Percentiles rank a stretch among this genome's conserved stretches.
These are phyloP conservation scores for Nakazawaea peltata DNA, from an alignment of 805 yeast species.

Conservation along the genomic window DNA sequence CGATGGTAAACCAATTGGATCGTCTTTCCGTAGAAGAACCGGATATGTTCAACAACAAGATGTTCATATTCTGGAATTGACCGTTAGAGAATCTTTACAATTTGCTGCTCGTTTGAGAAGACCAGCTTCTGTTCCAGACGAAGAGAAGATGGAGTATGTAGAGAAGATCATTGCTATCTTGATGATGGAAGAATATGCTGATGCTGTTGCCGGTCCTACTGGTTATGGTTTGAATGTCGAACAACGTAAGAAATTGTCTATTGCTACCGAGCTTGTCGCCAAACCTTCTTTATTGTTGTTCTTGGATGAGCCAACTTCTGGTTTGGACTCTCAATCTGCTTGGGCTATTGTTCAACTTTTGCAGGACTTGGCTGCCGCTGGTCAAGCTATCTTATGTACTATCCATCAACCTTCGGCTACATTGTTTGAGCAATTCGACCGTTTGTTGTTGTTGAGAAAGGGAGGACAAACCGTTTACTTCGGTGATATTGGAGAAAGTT, in stretches of 20 bases:
- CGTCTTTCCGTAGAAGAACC: slow-evolving; percentile 34
- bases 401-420: slow-evolving; percentile 50
- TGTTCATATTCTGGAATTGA: slow-evolving; percentile 33
- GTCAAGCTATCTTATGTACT: slow-evolving; percentile 48
- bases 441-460: slow-evolving; percentile 35
- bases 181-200: slow-evolving; percentile 36
- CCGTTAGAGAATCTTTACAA: slow-evolving; percentile 39
- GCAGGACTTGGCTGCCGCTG: slow-evolving; percentile 34
- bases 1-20: slow-evolving; percentile 32
- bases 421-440: slow-evolving; percentile 38
- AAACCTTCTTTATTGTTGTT: slow-evolving; percentile 37
- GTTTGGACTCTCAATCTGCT: slow-evolving; percentile 43
- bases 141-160: slow-evolving; percentile 32
- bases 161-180: slow-evolving; percentile 33
- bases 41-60: slow-evolving; percentile 51
- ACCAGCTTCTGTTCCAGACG: slow-evolving; percentile 24
- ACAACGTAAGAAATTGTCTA: slow-evolving; percentile 33
- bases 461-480: slow-evolving; percentile 43
- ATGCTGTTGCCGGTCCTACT: slow-evolving; percentile 31
- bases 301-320: slow-evolving; percentile 48
- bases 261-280: slow-evolving; percentile 40
- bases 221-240: slow-evolving; percentile 36
- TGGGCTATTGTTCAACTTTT: slow-evolving; percentile 41
- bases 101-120: slow-evolving; percentile 35
- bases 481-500: slow-evolving; percentile 30